Percentiles rank a stretch among this genome's conserved stretches.
Evolutionary conservation across 148 eudicot genomes (phyloP).

Genomic region (Rhododendron griersonianum): DNA sequence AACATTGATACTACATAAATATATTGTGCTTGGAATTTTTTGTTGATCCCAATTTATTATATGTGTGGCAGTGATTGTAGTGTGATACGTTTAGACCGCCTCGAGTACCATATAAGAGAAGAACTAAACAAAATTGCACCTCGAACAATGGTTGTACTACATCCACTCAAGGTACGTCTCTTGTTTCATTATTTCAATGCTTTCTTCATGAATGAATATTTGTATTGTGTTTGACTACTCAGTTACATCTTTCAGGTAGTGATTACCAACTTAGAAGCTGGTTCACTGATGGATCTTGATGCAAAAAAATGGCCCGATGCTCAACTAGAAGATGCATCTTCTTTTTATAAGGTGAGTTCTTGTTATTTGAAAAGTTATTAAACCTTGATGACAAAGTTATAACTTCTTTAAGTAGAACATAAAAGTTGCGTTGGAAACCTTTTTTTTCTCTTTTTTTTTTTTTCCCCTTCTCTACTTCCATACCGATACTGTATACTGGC

Average conservation of each 20-base stretch:
- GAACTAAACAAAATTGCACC: slow-evolving; percentile 82
- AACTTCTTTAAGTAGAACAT: neutral
- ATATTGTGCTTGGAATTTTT: neutral
- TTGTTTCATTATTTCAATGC: slow-evolving; percentile 11
- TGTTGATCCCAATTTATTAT: neutral
- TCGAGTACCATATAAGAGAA: slow-evolving; percentile 87
- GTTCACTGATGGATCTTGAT: slow-evolving; percentile 63
- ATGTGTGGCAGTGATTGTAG: slow-evolving; percentile 67
- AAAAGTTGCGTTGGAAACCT: neutral
- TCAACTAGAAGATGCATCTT: slow-evolving; percentile 59
- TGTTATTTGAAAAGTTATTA: neutral
- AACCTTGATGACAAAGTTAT: neutral
- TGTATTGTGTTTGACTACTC: slow-evolving; percentile 8
- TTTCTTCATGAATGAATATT: neutral
- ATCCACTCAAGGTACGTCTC: slow-evolving; percentile 75
- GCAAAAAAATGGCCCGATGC: slow-evolving; percentile 99
- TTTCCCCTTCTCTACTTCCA: neutral
- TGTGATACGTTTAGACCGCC: slow-evolving; percentile 65
- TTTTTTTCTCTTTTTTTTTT: neutral
- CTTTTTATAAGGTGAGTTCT: slow-evolving; percentile 65
- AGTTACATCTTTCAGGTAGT: slow-evolving; percentile 50
- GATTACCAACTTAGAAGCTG: slow-evolving; percentile 81
- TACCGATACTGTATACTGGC: neutral
- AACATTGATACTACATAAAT: neutral
- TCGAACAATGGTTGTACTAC: slow-evolving; percentile 78